Evolutionary conservation across 352 stramenopile species (phyloP).

Genomic region (Elongisporangium anandrum): DNA sequence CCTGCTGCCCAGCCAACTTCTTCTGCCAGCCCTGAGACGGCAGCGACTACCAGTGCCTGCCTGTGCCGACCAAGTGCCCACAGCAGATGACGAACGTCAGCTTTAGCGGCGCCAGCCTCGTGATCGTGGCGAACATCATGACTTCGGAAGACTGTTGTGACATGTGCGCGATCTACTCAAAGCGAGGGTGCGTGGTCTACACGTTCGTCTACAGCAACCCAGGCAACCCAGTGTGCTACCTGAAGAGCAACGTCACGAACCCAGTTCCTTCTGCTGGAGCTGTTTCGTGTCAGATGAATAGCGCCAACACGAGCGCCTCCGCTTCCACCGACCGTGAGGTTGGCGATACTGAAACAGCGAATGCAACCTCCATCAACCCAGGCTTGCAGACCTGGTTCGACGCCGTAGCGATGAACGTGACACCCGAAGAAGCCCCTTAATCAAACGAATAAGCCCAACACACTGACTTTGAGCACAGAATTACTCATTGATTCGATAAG

Average conservation of each 20-base stretch:
- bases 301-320: neutral
- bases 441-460: too few species aligned
- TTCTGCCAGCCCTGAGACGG: constrained; percentile 48
- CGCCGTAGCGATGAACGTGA: too few species aligned
- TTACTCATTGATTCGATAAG: too few species aligned
- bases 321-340: neutral
- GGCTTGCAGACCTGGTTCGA: too few species aligned
- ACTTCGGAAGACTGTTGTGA: constrained; percentile 31
- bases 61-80: constrained; percentile 19
- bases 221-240: constrained; percentile 22
- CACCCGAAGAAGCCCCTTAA: too few species aligned
- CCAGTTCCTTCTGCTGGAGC: neutral
- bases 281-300: neutral
- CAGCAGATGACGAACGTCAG: constrained; percentile 32
- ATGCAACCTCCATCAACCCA: neutral
- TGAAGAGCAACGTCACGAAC: constrained; percentile 11
- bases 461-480: too few species aligned
- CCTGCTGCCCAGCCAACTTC: constrained; percentile 31
- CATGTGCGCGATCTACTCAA: constrained; percentile 24
- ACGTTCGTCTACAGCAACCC: constrained; percentile 39
- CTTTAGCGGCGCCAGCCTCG: constrained; percentile 33
- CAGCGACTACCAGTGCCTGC: constrained; percentile 38
- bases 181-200: constrained; percentile 35
- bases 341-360: neutral
- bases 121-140: constrained; percentile 28